Evolutionary conservation across 2,329 filamentous ascomycete genomes (phyloP).

Genomic region (Penicillium sp.): DNA sequence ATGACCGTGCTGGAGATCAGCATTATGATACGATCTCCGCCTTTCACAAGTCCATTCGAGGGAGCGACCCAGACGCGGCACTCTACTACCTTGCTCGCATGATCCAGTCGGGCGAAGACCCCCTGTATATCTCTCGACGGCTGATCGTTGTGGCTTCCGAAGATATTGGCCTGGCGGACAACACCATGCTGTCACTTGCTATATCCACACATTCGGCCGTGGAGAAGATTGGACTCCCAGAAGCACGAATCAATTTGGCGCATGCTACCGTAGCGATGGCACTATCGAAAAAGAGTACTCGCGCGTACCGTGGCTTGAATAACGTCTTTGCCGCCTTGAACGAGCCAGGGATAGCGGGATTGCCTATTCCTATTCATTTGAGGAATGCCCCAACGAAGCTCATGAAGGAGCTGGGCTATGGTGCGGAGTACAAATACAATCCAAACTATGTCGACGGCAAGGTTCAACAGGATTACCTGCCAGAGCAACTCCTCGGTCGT

Average conservation of each 20-base stretch:
- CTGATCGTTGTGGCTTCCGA: conserved; percentile 93
- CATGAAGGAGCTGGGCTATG: conserved; percentile 89
- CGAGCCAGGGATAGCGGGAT: conserved; percentile 70
- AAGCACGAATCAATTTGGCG: conserved; percentile 83
- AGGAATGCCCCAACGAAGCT: conserved; percentile 83
- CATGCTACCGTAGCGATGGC: conserved; percentile 76
- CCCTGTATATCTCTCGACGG: conserved; percentile 79
- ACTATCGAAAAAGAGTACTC: conserved; percentile 74
- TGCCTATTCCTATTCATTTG: conserved; percentile 79
- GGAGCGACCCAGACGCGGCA: conserved; percentile 74
- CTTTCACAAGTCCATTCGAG: conserved; percentile 90
- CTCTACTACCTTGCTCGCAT: conserved; percentile 93
- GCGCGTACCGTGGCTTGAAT: conserved; percentile 72
- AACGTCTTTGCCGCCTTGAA: conserved; percentile 69
- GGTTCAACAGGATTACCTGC: conserved; percentile 85
- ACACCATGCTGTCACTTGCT: conserved; percentile 69
- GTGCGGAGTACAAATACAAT: conserved; percentile 91
- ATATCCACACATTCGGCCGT: conserved; percentile 78
- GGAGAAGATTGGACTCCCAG: conserved; percentile 89
- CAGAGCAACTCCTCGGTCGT: conserved; percentile 61
- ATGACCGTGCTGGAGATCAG: conserved; percentile 88
- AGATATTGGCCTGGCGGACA: conserved; percentile 85
- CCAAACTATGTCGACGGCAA: conserved; percentile 75
- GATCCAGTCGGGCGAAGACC: conserved; percentile 90
- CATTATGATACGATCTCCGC: conserved; percentile 97